Evolutionary conservation across 176 grass and related monocot species (phyloP).

Genomic region (Zizania latifolia): DNA sequence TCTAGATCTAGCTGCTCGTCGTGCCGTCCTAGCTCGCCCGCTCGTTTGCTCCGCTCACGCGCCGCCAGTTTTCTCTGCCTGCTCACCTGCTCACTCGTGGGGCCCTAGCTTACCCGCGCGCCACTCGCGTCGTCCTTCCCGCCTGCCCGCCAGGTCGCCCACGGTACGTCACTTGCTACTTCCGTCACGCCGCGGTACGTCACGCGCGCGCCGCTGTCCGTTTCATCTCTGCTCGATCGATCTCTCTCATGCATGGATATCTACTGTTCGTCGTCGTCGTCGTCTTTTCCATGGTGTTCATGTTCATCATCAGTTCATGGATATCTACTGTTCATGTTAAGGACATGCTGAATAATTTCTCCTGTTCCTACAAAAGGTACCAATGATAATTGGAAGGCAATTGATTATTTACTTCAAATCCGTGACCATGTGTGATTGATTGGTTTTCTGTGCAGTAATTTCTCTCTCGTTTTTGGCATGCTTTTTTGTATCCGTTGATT

Average conservation of each 20-base stretch:
- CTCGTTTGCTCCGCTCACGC: too few species aligned
- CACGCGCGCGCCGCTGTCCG: too few species aligned
- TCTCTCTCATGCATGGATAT: background rate
- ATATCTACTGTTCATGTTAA: conserved; percentile 51
- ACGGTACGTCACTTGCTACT: too few species aligned
- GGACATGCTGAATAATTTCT: conserved; percentile 48
- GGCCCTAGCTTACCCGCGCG: too few species aligned
- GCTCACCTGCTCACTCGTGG: too few species aligned
- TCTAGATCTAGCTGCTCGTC: too few species aligned
- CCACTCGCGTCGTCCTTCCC: too few species aligned
- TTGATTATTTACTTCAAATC: background rate
- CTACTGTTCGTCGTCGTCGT: background rate
- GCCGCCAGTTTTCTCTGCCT: too few species aligned
- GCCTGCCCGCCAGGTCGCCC: too few species aligned
- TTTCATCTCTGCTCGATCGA: too few species aligned
- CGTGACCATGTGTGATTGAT: background rate
- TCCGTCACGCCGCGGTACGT: conserved; percentile 50
- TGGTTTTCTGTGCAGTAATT: background rate
- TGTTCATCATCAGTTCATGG: too few species aligned
- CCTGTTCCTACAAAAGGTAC: conserved; percentile 72
- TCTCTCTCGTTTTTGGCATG: background rate
- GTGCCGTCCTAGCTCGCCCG: too few species aligned
- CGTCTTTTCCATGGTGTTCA: background rate
- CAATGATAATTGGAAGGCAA: background rate
- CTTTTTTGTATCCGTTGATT: background rate